phyloP scores from a whole-genome alignment of 139 green algal species.

The Ettlia oleoabundans region DNA sequence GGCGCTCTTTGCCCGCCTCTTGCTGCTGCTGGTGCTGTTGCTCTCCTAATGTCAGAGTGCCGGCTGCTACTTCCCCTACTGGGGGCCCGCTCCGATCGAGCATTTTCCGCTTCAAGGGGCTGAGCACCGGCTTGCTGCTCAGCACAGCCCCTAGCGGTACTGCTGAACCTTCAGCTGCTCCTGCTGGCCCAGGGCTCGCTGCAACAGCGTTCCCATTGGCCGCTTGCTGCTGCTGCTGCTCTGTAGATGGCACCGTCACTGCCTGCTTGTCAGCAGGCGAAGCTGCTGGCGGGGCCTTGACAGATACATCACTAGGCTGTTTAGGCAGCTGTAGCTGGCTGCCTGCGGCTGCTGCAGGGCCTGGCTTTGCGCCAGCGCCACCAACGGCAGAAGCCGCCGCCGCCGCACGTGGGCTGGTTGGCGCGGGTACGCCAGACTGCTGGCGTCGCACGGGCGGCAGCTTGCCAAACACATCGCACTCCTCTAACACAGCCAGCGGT shows the following conservation, averaged over 20 bases:
- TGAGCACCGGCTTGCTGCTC: background rate
- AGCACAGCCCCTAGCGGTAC: background rate
- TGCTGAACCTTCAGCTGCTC: background rate
- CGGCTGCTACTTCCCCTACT: background rate
- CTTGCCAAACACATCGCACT: conserved; percentile 32
- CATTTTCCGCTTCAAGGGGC: conserved; percentile 21
- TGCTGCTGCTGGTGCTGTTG: background rate
- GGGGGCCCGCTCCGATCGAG: background rate
- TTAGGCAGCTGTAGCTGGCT: background rate
- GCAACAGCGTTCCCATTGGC: background rate
- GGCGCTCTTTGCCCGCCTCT: background rate
- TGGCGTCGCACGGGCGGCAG: background rate
- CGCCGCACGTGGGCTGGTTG: conserved; percentile 8
- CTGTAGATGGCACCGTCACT: background rate
- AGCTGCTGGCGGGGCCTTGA: background rate
- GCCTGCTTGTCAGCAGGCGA: background rate
- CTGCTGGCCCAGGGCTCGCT: background rate
- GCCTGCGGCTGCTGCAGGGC: background rate
- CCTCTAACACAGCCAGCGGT: background rate
- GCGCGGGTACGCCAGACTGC: background rate
- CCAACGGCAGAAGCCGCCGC: background rate
- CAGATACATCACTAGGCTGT: background rate
- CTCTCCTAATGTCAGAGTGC: background rate
- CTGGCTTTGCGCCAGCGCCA: background rate
- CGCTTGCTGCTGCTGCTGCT: background rate